Conservation (phyloP, 1,139 yeast species). For the Yamadazyma blattariae region DNA sequence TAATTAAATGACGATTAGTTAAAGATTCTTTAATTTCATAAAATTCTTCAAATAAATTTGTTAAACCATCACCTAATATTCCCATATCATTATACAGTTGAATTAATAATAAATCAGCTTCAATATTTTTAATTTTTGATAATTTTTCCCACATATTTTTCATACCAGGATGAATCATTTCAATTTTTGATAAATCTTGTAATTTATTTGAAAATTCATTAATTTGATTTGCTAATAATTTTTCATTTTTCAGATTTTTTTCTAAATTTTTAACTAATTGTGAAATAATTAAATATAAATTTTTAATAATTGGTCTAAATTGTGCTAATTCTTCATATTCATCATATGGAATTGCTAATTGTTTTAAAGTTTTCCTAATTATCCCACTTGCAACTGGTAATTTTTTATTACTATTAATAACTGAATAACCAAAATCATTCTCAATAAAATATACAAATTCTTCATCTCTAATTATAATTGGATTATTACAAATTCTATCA, state of each 20-base stretch:
- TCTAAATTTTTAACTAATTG: constrained; percentile 58
- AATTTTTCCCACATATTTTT: constrained; percentile 78
- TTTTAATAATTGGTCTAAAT: constrained; percentile 82
- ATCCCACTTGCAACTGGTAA: constrained; percentile 76
- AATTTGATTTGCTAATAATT: constrained; percentile 53
- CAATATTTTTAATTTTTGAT: constrained; percentile 62
- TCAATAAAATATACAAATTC: constrained; percentile 88
- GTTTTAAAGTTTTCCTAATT: constrained; percentile 84
- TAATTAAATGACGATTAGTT: constrained; percentile 85
- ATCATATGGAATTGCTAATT: constrained; percentile 88
- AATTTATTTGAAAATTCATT: constrained; percentile 67
- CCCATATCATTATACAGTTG: constrained; percentile 76
- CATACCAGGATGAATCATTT: constrained; percentile 62
- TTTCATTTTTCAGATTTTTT: constrained; percentile 51
- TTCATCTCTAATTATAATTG: constrained; percentile 78
- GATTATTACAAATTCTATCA: constrained; percentile 67
- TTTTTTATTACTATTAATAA: constrained; percentile 54
- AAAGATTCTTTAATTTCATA: constrained; percentile 89
- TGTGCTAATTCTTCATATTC: constrained; percentile 76
- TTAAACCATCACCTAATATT: constrained; percentile 73
- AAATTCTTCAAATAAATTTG: constrained; percentile 65
- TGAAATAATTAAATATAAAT: constrained; percentile 61
- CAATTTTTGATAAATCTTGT: constrained; percentile 47
- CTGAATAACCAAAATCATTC: constrained; percentile 79
- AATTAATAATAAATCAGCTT: constrained; percentile 75